Base-by-base conservation (phyloP, 345 rosid genomes). In the Eucalyptus curtisii region DNA sequence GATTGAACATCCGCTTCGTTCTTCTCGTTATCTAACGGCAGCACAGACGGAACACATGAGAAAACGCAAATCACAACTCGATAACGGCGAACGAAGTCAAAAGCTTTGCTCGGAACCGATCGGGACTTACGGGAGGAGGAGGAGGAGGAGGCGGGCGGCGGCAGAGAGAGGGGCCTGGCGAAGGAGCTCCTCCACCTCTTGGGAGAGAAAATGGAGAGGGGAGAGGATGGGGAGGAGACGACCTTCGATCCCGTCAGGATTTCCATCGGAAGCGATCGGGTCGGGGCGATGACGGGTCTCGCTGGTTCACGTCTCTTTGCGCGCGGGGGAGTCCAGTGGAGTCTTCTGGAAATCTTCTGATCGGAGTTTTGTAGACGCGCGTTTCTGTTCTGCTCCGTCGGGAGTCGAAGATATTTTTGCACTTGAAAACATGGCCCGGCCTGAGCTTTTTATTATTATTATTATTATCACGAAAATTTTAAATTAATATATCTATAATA, bases 1-100 rank as follows among this genome's bases (percentile, higher is more conserved):
- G 95, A 92, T 90, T 90, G 93, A 11, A 91, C 93, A 94, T 94
- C 98, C 10, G 93, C 92, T 42, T 94, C 95, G 49, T 93, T 93
- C 71, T 92, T 71, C 45, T 71, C 95, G 31, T 95, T 88, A 89
- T 93, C 98, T 95, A 89, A 19, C 48, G 66, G 85, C 44, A 80
- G 64, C 48, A 76, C 89, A 25, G 37, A 64, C 59, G 27, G 24
- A 44, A 16, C 42, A 22, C 25, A 47, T 80, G 30, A 33, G n/a
- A 31, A 86, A 47, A 44, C 44, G 33, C 53, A 76, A 80, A 85
- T 8, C 40, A 49, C 7, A 16, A 87, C 48, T n/a, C 5, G 59
- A 49, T 16, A 40, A 10, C 27, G 45, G 12, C 45, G 1, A 37
- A 71, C 5, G 3, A 76, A 40, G 25, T 76, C 82, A 0, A 4